These are phyloP conservation scores for Trypanosoma lewisi DNA, from an alignment of 208 protist species.

Conservation along the genomic window DNA sequence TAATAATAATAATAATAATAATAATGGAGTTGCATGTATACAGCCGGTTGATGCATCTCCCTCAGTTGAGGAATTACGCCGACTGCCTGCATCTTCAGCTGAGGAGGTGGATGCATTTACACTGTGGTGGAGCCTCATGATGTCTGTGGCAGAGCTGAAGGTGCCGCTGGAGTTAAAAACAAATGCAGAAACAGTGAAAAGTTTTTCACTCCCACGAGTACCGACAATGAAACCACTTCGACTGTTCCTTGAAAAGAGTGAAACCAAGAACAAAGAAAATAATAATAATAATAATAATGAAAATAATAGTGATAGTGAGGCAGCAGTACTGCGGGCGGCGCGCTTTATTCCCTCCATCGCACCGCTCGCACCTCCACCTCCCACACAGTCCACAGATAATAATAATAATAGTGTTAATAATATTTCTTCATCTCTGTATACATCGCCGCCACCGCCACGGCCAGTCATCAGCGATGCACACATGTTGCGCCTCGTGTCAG, in stretches of 20 bases:
- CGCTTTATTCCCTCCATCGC: conserved; percentile 45
- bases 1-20: neutral
- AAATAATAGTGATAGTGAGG: conserved; percentile 21
- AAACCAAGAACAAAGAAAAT: neutral
- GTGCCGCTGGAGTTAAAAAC: conserved; percentile 50
- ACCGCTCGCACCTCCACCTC: conserved; percentile 39
- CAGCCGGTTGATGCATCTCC: conserved; percentile 31
- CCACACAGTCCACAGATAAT: conserved; percentile 6
- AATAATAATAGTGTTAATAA: neutral
- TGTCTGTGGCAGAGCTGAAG: conserved; percentile 37
- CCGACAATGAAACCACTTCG: conserved; percentile 30
- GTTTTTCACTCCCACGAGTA: conserved; percentile 25
- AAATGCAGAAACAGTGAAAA: too few relatives aligned
- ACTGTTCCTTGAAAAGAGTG: conserved; percentile 28
- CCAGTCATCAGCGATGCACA: conserved; percentile 39
- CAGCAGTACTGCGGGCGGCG: conserved; percentile 51
- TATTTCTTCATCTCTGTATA: neutral
- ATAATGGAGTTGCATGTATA: neutral
- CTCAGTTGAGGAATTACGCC: conserved; percentile 38
- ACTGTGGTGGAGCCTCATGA: conserved; percentile 64
- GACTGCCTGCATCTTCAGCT: conserved; percentile 38
- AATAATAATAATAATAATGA: neutral
- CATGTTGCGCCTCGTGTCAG: conserved; percentile 32
- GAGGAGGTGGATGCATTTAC: conserved; percentile 64
- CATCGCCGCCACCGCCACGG: neutral